Evolutionary conservation across 331 rosid genomes (phyloP), one percentile per base, ranked within the genome.

Genomic region (Acacia concinna): DNA sequence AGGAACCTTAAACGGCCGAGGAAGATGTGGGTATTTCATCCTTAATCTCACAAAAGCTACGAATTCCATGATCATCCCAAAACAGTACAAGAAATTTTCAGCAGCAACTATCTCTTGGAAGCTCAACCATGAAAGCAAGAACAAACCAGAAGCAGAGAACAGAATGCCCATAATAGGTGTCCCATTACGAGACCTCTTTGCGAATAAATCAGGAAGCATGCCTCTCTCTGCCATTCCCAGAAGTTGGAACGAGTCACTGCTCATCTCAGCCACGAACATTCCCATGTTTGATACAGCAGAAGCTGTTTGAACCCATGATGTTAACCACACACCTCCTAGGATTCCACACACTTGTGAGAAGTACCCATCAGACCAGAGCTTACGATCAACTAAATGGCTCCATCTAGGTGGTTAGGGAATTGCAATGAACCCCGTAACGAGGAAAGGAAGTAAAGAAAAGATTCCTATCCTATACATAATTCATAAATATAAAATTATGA

Each of bases 221-320:
- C 91, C 93, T 0, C 81, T 54, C 64, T 87, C 90, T 14, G 90
- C 89, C 91, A 89, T 91, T 0, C 96, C 93, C 77, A 84, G 77
- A 81, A 91, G 93, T 43, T 89, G 96, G 63, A 84, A 91, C 10
- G 96, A 88, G 57, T 89, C 92, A 7, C 93, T 84, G 65, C 92
- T 91, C 90, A 91, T 91, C 77, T 89, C 90, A 40, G 89, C 87
- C 56, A 87, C 85, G 67, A 89, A 91, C 89, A 89, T 84, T 27
- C 97, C 93, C 97, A 89, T 86, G 67, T 87, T 87, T 79, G 96
- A 91, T 68, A 87, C 60, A 6, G 96, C 96, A 77, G 93, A 76
- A 7, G 92, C 89, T 8, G 82, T 82, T 60, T 86, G 89, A 71
- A 91, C 73, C 92, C 93, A 89, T 28, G 25, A 30, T 78, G 88